Evolutionary conservation across 306 rosid genomes (phyloP).

Genomic region (Luffa aegyptiaca): DNA sequence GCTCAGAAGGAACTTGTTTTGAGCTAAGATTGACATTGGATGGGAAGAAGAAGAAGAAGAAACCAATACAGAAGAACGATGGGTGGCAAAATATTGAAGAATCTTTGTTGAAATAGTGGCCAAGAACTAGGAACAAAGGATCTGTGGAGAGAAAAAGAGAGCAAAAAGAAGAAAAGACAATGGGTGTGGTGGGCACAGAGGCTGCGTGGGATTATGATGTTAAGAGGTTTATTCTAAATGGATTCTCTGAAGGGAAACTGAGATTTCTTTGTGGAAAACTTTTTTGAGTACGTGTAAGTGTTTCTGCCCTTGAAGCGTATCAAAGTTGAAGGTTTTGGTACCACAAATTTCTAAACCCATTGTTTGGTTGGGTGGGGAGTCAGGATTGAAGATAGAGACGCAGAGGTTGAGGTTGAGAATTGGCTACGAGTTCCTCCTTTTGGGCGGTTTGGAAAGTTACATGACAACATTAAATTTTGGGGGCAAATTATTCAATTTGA

Average conservation of each 20-base stretch:
- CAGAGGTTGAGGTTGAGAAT: background rate
- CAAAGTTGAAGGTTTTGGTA: background rate
- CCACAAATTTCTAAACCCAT: background rate
- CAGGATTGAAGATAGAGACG: background rate
- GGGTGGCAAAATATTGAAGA: background rate
- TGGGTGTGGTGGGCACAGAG: slow-evolving; percentile 28
- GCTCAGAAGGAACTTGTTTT: slow-evolving; percentile 29
- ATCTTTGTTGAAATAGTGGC: background rate
- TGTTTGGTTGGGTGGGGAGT: background rate
- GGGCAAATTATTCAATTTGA: background rate
- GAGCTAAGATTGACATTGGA: slow-evolving; percentile 56
- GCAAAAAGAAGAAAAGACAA: background rate
- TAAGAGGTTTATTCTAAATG: background rate
- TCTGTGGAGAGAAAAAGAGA: background rate
- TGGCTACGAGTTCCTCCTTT: background rate
- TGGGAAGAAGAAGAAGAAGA: background rate
- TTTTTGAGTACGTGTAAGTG: background rate
- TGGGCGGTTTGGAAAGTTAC: background rate
- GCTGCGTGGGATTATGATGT: slow-evolving; percentile 33
- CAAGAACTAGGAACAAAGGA: slow-evolving; percentile 2
- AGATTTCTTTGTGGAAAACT: background rate
- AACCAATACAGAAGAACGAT: background rate
- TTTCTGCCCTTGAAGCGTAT: background rate
- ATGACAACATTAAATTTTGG: background rate
- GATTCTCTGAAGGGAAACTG: background rate